Evolutionary conservation across 1,284 basidiomycete genomes (phyloP).

Genomic region (Bjerkandera adusta): DNA sequence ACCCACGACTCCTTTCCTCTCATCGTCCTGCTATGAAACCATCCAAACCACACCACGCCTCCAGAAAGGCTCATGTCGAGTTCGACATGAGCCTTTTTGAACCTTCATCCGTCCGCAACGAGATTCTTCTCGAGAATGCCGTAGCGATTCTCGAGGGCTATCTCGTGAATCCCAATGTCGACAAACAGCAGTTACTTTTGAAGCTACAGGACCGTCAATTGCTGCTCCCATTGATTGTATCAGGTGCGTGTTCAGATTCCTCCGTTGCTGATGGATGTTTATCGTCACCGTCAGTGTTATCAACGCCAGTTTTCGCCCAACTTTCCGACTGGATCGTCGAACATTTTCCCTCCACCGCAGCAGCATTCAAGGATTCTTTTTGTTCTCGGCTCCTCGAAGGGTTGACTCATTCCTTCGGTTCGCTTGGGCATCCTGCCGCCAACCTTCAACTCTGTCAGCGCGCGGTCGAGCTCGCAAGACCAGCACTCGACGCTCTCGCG

Average conservation of each 20-base stretch:
- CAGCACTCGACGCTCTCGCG: slow-evolving; percentile 4
- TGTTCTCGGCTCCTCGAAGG: slow-evolving; percentile 1
- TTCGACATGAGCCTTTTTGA: slow-evolving; percentile 12
- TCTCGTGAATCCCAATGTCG: slow-evolving; percentile 4
- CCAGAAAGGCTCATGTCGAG: neutral
- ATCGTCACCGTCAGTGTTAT: slow-evolving; percentile 6
- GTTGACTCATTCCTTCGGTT: slow-evolving; percentile 13
- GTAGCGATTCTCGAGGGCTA: slow-evolving; percentile 14
- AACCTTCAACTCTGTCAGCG: slow-evolving; percentile 7
- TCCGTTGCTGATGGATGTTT: neutral
- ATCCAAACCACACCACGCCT: no score
- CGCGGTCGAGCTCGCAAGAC: slow-evolving; percentile 8
- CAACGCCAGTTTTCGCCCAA: neutral
- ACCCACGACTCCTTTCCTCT: no score
- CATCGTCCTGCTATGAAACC: no score
- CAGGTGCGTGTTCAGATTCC: slow-evolving; percentile 9
- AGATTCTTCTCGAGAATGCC: slow-evolving; percentile 15
- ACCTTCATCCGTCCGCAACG: slow-evolving; percentile 11
- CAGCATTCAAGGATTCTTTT: slow-evolving; percentile 8
- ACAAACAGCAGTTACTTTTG: slow-evolving; percentile 1
- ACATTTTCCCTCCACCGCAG: slow-evolving; percentile 7
- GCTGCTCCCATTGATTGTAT: slow-evolving; percentile 17
- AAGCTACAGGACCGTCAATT: slow-evolving; percentile 3
- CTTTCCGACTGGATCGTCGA: slow-evolving; percentile 5
- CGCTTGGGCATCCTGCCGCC: slow-evolving; percentile 1